Evolutionary conservation across 257 asterid genomes (phyloP), one percentile per base, ranked within the genome.

Genomic region (Nicotiana paniculata): DNA sequence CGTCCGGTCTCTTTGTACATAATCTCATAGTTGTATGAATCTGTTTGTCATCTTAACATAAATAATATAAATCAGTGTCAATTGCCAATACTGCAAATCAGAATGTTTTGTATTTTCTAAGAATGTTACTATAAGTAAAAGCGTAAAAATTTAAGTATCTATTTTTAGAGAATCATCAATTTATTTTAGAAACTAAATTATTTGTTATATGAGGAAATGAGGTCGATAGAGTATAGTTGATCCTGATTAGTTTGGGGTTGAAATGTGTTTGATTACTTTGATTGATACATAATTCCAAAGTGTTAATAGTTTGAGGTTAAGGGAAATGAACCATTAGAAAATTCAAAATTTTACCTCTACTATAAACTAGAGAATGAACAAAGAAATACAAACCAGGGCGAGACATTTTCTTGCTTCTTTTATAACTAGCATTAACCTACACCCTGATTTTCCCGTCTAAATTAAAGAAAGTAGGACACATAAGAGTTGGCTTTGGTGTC

Each of bases 321-420:
- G 69, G 51, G 32, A 24, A 81, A 81, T 59, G 51, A 77, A 51
- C 54, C 76, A 68, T 37, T 16, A 26, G 63, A 78, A 39, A 80
- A 79, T 59, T 76, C 85, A 79, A 77, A 64, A 65, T 77, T 48
- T 59, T 77, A 80, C 55, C 85, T 82, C 81, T 85, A 85, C 64
- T 85, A 78, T 58, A 77, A 80, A 84, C 83, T 82, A 70, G 67
- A 30, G 79, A 54, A 53, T 63, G 72, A 55, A 81, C 33, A 28
- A 46, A 53, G 82, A 78, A 67, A 24, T 77, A 82, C 17, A 85
- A 48, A 28, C 3, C 37, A 46, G 26, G 33, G 15, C 37, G 17
- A 6, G 67, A 46, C 46, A 58, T 51, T 54, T 21, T 63, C 64
- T 72, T 65, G 61, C 58, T 48, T 77, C 64, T 54, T 26, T 57